These are phyloP conservation scores for Puya raimondii DNA, from an alignment of 176 grass and related monocot species.

Conservation along the genomic window DNA sequence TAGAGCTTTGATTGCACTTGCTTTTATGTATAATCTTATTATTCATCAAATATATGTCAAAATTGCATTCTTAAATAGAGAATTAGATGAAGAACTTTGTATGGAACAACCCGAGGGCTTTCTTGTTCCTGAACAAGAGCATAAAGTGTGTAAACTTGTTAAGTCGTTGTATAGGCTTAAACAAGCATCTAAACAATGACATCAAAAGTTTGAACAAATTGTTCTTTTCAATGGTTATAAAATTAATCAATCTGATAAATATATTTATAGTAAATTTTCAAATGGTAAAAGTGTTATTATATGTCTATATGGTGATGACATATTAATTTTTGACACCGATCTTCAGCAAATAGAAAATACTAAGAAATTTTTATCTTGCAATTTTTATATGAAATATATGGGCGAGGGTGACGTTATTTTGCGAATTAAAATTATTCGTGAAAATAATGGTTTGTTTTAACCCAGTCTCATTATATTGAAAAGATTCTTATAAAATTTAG, in stretches of 20 bases:
- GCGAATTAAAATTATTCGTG: not conserved
- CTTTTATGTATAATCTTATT: too few relatives aligned
- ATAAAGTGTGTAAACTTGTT: too few relatives aligned
- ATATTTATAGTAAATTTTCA: not conserved
- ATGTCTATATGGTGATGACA: not conserved
- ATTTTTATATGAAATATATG: not conserved
- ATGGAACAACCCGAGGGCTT: too few relatives aligned
- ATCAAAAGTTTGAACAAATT: too few relatives aligned
- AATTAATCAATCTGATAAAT: not conserved
- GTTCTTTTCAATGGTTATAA: not conserved
- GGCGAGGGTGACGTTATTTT: not conserved
- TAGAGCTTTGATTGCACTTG: too few relatives aligned
- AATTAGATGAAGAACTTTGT: too few relatives aligned
- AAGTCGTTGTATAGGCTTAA: too few relatives aligned
- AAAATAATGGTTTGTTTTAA: not conserved
- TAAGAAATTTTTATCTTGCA: not conserved
- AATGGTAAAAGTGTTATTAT: not conserved
- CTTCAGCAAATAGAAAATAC: not conserved
- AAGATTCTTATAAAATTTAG: not conserved
- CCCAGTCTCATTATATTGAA: not conserved
- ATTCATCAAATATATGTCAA: too few relatives aligned
- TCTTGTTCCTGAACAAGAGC: too few relatives aligned
- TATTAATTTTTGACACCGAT: not conserved
- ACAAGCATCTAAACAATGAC: too few relatives aligned
- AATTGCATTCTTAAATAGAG: too few relatives aligned